These are phyloP conservation scores for Miscanthus sacchariflorus DNA, from an alignment of 202 grass and related monocot species.

Conservation along the genomic window DNA sequence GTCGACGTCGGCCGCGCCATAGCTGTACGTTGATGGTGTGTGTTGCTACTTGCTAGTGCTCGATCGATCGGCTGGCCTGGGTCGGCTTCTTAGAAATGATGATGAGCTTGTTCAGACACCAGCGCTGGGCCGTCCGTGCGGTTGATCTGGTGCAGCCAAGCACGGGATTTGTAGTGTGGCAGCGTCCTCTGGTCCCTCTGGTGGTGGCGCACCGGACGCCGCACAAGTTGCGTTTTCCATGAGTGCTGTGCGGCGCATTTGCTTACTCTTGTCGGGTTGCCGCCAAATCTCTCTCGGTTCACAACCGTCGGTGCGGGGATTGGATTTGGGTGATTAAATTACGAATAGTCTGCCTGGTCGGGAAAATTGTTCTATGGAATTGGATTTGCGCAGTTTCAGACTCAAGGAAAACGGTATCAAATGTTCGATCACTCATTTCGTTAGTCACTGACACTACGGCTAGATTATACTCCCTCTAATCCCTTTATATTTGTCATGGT, in stretches of 20 bases:
- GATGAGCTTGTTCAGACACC: too few relatives aligned
- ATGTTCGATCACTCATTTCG: neutral
- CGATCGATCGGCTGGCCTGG: neutral
- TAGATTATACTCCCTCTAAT: too few relatives aligned
- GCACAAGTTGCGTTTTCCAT: neutral
- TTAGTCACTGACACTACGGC: too few relatives aligned
- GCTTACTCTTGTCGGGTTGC: neutral
- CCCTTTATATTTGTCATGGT: too few relatives aligned
- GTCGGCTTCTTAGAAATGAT: neutral
- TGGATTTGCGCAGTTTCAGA: neutral
- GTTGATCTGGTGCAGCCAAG: neutral
- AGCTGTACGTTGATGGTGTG: neutral
- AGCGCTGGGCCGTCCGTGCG: too few relatives aligned
- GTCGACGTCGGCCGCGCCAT: neutral
- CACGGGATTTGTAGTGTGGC: neutral
- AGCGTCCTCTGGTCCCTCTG: neutral
- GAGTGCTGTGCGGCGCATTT: neutral
- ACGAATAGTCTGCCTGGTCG: too few relatives aligned
- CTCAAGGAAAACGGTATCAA: neutral
- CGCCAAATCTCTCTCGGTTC: neutral
- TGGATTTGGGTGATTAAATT: too few relatives aligned
- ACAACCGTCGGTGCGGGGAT: neutral
- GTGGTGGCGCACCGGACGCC: neutral
- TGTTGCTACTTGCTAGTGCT: neutral
- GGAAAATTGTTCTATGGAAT: too few relatives aligned